A percentile compares a stretch with the other conserved stretches of the same genome.
Evolutionary conservation across 352 stramenopile species (phyloP).

Genomic region (Phytopythium aichiense): DNA sequence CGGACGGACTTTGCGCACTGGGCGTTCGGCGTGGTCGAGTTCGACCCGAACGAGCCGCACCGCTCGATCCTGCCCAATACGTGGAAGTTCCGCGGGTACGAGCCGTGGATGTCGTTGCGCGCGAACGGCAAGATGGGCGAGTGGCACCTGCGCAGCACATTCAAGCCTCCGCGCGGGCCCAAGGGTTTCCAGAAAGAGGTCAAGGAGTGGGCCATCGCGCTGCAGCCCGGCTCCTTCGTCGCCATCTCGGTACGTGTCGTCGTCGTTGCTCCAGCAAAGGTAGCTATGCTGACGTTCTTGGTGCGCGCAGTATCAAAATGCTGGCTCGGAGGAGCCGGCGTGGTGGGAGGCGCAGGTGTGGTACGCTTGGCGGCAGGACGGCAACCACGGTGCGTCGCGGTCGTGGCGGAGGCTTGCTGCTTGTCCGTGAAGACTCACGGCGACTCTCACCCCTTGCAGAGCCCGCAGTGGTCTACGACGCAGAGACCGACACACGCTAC

Average conservation of each 20-base stretch:
- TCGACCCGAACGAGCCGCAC: constrained; percentile 77
- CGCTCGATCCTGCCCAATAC: constrained; percentile 61
- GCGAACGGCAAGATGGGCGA: constrained; percentile 77
- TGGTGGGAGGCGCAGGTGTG: constrained; percentile 87
- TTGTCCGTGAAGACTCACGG: not conserved
- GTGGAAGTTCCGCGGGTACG: constrained; percentile 68
- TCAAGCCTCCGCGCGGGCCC: constrained; percentile 40
- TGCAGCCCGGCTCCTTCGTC: constrained; percentile 56
- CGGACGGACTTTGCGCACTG: constrained; percentile 54
- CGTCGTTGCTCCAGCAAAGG: not conserved
- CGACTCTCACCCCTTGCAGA: constrained; percentile 15
- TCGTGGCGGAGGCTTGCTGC: not conserved
- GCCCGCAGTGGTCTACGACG: constrained; percentile 48
- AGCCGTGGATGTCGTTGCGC: constrained; percentile 48
- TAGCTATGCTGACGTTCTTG: not conserved
- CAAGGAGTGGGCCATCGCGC: constrained; percentile 47
- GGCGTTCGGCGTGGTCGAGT: constrained; percentile 61
- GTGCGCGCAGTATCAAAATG: constrained; percentile 59
- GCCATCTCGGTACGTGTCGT: constrained; percentile 49
- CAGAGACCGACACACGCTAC: constrained; percentile 31
- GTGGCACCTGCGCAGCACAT: constrained; percentile 55
- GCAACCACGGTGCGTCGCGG: constrained; percentile 40
- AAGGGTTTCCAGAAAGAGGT: constrained; percentile 47
- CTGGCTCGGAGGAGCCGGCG: constrained; percentile 46
- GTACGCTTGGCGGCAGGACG: constrained; percentile 72